These are phyloP conservation scores for Aspergillus melleus DNA, from an alignment of 2,329 filamentous ascomycete genomes.

Conservation along the genomic window DNA sequence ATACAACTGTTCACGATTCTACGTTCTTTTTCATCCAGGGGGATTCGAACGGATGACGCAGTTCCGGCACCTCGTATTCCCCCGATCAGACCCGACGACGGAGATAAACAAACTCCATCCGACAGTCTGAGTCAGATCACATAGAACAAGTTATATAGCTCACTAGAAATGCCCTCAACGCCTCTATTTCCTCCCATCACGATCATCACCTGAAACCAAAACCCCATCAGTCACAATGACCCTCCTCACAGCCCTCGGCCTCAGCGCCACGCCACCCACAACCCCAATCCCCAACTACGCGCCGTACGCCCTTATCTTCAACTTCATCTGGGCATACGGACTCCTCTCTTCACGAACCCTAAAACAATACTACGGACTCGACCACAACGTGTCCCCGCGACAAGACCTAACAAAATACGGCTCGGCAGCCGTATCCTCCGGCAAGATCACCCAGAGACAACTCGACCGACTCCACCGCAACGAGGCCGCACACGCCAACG, in stretches of 20 bases:
- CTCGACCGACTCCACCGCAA: constrained; percentile 47
- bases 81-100: background rate
- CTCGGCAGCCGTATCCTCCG: constrained; percentile 42
- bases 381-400: constrained; percentile 50
- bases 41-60: no score
- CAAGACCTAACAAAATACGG: constrained; percentile 51
- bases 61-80: no score
- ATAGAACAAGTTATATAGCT: no score
- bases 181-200: no score
- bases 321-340: constrained; percentile 45
- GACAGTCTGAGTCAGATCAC: background rate
- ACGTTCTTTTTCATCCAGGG: no score
- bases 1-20: no score
- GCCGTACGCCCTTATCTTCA: constrained; percentile 35
- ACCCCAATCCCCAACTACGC: constrained; percentile 15
- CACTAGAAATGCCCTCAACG: no score
- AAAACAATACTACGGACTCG: constrained; percentile 46
- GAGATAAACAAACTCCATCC: background rate
- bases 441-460: constrained; percentile 45
- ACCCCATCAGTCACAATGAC: no score
- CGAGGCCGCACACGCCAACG: constrained; percentile 50
- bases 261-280: constrained; percentile 14
- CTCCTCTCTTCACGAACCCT: constrained; percentile 45
- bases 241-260: constrained; percentile 27
- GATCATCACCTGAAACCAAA: no score